These are phyloP conservation scores for Drechslera avenae DNA, from an alignment of 2,329 filamentous ascomycete genomes.

Conservation along the genomic window DNA sequence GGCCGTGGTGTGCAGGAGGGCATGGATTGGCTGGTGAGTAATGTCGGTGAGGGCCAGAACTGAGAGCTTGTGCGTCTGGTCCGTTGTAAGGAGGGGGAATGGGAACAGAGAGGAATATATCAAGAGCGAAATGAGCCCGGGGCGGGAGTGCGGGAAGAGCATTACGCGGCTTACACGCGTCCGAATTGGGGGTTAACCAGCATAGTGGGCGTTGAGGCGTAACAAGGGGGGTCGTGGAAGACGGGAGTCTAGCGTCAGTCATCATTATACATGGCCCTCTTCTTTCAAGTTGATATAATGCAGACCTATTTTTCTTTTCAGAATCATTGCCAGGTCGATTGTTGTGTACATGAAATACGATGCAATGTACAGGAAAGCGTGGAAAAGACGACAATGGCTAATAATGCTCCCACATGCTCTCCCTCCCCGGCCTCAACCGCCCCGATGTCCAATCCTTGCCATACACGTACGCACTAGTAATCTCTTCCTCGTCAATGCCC, in stretches of 20 bases:
- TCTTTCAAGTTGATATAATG: neutral
- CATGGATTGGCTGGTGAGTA: constrained; percentile 98
- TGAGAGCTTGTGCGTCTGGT: neutral
- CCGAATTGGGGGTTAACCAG: constrained; percentile 18
- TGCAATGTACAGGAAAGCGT: no score
- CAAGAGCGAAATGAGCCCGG: constrained; percentile 4
- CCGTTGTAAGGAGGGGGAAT: neutral
- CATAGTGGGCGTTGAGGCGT: constrained; percentile 29
- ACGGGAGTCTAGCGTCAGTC: neutral
- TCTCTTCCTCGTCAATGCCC: constrained; percentile 77
- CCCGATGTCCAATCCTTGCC: constrained; percentile 53
- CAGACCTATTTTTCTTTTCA: no score
- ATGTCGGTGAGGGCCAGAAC: constrained; percentile 13
- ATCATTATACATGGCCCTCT: neutral
- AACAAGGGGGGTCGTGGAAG: constrained; percentile 12
- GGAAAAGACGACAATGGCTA: constrained; percentile 2
- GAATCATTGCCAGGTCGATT: no score
- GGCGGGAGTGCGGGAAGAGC: neutral
- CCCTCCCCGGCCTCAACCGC: constrained; percentile 40
- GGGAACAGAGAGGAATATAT: constrained; percentile 5
- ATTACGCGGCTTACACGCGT: constrained; percentile 14
- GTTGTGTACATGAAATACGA: no score
- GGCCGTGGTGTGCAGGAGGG: constrained; percentile 93
- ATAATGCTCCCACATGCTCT: constrained; percentile 34
- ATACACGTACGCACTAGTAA: constrained; percentile 69